Percentiles rank a stretch among this genome's conserved stretches.
These are phyloP conservation scores for Kodamaea sp. DNA, from an alignment of 1,139 yeast species.

Conservation along the genomic window DNA sequence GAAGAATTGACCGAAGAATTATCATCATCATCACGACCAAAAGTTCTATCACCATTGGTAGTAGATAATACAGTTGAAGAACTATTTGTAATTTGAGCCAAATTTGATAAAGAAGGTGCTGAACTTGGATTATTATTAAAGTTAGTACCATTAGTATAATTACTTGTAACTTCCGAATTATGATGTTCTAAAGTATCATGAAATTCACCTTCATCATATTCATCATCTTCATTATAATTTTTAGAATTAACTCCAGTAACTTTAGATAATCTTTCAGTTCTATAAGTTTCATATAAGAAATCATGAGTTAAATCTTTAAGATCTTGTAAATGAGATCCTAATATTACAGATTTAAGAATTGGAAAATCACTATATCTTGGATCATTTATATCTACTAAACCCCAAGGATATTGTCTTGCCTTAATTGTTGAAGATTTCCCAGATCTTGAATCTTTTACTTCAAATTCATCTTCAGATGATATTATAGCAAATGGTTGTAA, in stretches of 20 bases:
- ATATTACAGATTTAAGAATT: slow-evolving; percentile 74
- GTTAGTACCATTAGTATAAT: slow-evolving; percentile 10
- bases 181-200: slow-evolving; percentile 30
- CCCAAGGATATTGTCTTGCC: slow-evolving; percentile 95
- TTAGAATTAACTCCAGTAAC: slow-evolving; percentile 43
- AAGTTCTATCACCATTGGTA: slow-evolving; percentile 4
- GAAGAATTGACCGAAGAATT: slow-evolving; percentile 24
- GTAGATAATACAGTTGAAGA: slow-evolving; percentile 11
- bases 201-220: slow-evolving; percentile 27
- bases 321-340: slow-evolving; percentile 92
- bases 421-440: slow-evolving; percentile 57
- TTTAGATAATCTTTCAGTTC: slow-evolving; percentile 75
- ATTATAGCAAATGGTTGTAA: slow-evolving; percentile 86
- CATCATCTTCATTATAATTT: slow-evolving; percentile 25
- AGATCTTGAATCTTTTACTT: slow-evolving; percentile 47
- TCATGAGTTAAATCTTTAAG: slow-evolving; percentile 92
- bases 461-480: slow-evolving; percentile 59
- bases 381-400: slow-evolving; percentile 78
- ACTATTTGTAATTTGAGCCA: slow-evolving; percentile 52
- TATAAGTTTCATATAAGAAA: slow-evolving; percentile 83
- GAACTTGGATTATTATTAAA: slow-evolving; percentile 16
- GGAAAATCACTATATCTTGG: slow-evolving; percentile 80
- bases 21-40: slow-evolving; percentile 11
- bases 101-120: slow-evolving; percentile 61
- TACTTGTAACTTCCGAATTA: slow-evolving; percentile 6